Evolutionary conservation across 495 filamentous ascomycete species (phyloP).

Genomic region (Lophium mytilinum): DNA sequence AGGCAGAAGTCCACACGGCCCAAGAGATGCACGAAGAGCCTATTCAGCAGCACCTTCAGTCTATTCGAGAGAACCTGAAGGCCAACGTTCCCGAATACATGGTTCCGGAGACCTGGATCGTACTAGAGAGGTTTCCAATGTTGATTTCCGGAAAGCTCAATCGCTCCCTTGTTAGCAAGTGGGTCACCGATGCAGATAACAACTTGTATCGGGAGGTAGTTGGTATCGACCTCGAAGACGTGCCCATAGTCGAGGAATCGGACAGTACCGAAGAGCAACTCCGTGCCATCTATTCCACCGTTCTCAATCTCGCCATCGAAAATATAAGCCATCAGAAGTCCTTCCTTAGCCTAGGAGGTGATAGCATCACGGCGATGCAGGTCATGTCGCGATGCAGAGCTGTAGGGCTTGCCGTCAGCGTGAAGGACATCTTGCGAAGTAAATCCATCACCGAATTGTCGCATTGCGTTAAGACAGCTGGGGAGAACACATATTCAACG

Average conservation of each 20-base stretch:
- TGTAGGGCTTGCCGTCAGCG: conserved; percentile 10
- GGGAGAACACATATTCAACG: background rate
- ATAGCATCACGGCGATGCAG: conserved; percentile 21
- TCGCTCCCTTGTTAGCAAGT: conserved; percentile 11
- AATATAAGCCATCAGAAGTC: conserved; percentile 6
- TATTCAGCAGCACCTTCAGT: conserved; percentile 8
- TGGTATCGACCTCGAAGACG: conserved; percentile 6
- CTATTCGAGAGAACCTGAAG: conserved; percentile 9
- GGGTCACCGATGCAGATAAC: conserved; percentile 10
- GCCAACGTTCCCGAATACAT: conserved; percentile 17
- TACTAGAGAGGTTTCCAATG: conserved; percentile 14
- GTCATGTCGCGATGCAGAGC: conserved; percentile 17
- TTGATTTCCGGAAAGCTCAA: conserved; percentile 17
- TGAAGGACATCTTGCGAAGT: conserved; percentile 20
- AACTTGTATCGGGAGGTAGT: conserved; percentile 11
- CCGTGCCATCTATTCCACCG: conserved; percentile 8
- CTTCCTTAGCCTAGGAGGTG: conserved; percentile 18
- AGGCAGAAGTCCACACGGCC: conserved; percentile 2
- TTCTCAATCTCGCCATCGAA: conserved; percentile 6
- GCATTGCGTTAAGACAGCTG: conserved; percentile 3
- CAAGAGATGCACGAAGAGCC: conserved; percentile 5
- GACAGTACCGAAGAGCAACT: conserved; percentile 5
- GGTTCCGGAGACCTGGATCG: conserved; percentile 13
- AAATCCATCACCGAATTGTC: conserved; percentile 22
- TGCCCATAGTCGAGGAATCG: background rate